Conservation (phyloP, 192 early-diverging fungal genomes). For the Backusella circina region DNA sequence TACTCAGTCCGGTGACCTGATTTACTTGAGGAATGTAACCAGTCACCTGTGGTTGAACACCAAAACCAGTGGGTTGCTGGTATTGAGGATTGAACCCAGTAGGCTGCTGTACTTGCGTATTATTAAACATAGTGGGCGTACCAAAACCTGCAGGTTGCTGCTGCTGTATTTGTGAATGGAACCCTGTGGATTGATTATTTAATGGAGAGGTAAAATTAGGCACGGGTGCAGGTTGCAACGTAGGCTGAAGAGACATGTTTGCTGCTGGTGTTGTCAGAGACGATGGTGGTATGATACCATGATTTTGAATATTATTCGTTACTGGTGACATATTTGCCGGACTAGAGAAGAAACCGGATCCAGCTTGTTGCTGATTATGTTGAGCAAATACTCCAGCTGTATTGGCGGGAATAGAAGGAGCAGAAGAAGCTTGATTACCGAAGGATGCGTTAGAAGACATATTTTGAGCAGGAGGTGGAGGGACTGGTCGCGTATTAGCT, state of each 20-base stretch:
- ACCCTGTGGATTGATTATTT: not conserved
- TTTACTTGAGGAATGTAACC: not conserved
- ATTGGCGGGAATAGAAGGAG: not conserved
- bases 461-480: constrained; percentile 8
- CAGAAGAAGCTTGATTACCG: not conserved
- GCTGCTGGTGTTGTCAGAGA: not conserved
- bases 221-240: not conserved
- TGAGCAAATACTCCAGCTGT: not conserved
- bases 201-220: not conserved
- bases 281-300: not conserved
- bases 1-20: not conserved
- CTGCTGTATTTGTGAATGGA: constrained; percentile 1
- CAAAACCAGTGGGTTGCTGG: not conserved
- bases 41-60: not conserved
- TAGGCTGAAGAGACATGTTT: constrained; percentile 1
- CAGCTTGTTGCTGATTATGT: not conserved
- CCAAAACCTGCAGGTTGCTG: not conserved
- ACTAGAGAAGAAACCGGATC: constrained; percentile 16
- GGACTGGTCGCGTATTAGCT: constrained; percentile 10
- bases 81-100: constrained; percentile 2
- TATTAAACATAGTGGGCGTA: not conserved
- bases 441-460: not conserved
- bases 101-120: not conserved
- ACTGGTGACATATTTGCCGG: constrained; percentile 7
- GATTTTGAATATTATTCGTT: not conserved